phyloP scores from a whole-genome alignment of 345 rosid genomes.

The Erysimum cheiranthoides region DNA sequence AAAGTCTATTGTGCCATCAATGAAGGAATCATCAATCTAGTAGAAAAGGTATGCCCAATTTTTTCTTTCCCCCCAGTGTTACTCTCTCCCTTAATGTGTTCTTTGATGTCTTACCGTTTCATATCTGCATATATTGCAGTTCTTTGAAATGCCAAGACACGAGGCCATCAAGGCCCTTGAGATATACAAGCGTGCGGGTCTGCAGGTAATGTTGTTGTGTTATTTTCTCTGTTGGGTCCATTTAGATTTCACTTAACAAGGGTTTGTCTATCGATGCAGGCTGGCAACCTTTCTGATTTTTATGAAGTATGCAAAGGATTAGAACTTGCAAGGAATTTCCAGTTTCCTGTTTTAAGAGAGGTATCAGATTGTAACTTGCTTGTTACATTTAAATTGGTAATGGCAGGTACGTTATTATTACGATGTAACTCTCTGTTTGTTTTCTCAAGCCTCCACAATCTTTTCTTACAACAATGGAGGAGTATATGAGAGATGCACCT shows the following conservation, averaged over 20 bases:
- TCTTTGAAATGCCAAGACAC: conserved; percentile 72
- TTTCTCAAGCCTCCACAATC: conserved; percentile 84
- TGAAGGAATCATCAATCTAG: conserved; percentile 91
- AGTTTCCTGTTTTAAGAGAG: conserved; percentile 87
- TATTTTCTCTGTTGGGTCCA: conserved; percentile 4
- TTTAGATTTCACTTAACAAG: conserved; percentile 15
- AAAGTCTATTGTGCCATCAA: conserved; percentile 86
- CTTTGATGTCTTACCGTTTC: conserved; percentile 21
- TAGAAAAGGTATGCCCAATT: conserved; percentile 67
- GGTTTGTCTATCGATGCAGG: conserved; percentile 53
- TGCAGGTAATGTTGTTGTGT: conserved; percentile 59
- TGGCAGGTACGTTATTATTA: neutral
- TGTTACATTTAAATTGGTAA: conserved; percentile 1
- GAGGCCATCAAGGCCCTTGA: conserved; percentile 74
- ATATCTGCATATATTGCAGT: conserved; percentile 53
- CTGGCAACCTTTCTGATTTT: conserved; percentile 75
- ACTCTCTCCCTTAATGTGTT: conserved; percentile 27
- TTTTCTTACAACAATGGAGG: conserved; percentile 52
- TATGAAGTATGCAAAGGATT: conserved; percentile 84
- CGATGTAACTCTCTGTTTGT: conserved; percentile 15
- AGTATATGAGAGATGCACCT: conserved; percentile 48
- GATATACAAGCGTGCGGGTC: conserved; percentile 71
- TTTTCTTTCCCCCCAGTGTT: conserved; percentile 25
- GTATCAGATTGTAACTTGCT: conserved; percentile 47
- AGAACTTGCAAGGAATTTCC: conserved; percentile 92